Percentiles rank a stretch among this genome's conserved stretches.
These are phyloP conservation scores for Populus euphratica DNA, from an alignment of 345 rosid genomes.

Conservation along the genomic window DNA sequence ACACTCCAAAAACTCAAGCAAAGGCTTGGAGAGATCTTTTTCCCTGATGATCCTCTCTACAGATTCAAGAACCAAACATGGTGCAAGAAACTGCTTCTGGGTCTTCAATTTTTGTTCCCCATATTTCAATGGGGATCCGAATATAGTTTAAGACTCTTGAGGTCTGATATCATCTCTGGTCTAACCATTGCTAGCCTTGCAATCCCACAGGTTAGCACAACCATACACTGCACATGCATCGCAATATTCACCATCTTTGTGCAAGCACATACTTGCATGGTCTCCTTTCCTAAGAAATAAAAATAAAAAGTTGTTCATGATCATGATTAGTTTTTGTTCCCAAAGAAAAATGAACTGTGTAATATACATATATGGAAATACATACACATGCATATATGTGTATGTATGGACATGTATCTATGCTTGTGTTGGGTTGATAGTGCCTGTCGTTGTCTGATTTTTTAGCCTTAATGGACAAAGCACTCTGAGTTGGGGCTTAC, in stretches of 20 bases:
- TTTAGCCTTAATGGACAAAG: slow-evolving; percentile 6
- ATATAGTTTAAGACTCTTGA: slow-evolving; percentile 54
- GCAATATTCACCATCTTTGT: not conserved
- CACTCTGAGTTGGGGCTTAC: slow-evolving; percentile 14
- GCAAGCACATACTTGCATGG: not conserved
- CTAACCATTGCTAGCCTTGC: slow-evolving; percentile 99
- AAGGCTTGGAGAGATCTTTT: slow-evolving; percentile 65
- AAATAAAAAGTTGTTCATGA: not conserved
- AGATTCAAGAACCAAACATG: slow-evolving; percentile 73
- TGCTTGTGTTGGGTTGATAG: not conserved
- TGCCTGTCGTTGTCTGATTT: slow-evolving; percentile 2
- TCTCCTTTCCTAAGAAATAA: not conserved
- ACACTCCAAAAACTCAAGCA: slow-evolving; percentile 60
- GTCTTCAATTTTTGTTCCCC: slow-evolving; percentile 70
- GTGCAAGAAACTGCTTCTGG: slow-evolving; percentile 49
- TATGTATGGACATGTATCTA: not conserved
- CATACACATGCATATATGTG: not conserved
- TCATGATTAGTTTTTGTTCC: not conserved
- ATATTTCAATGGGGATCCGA: slow-evolving; percentile 75
- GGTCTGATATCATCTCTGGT: slow-evolving; percentile 90
- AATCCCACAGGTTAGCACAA: slow-evolving; percentile 80
- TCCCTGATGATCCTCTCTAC: slow-evolving; percentile 93
- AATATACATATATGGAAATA: not conserved
- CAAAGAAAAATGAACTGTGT: not conserved
- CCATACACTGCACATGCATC: not conserved